Evolutionary conservation across 352 stramenopile species (phyloP).

Genomic region (Globisporangium spiculum): DNA sequence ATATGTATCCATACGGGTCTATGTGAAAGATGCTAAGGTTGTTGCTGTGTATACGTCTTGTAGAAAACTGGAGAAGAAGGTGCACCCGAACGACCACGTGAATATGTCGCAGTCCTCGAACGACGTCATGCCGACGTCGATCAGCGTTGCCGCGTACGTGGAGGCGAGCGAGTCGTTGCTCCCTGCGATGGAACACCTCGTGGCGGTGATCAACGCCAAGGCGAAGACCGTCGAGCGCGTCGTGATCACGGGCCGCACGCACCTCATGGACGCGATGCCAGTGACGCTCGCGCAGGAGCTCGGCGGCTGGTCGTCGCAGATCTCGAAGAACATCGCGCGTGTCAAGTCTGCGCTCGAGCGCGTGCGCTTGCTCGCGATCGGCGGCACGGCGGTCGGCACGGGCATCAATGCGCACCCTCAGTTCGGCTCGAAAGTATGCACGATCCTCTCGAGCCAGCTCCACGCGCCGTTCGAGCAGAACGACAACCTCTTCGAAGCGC

Average conservation of each 20-base stretch:
- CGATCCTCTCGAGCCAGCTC: conserved; percentile 34
- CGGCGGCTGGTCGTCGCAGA: conserved; percentile 46
- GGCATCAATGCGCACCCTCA: conserved; percentile 56
- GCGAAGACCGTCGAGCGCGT: conserved; percentile 34
- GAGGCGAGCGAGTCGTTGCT: conserved; percentile 61
- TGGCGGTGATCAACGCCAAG: conserved; percentile 36
- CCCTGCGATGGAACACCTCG: conserved; percentile 46
- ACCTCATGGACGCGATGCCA: conserved; percentile 78
- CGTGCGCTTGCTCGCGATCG: conserved; percentile 50
- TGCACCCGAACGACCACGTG: conserved; percentile 79
- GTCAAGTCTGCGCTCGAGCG: conserved; percentile 43
- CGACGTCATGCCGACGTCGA: conserved; percentile 58
- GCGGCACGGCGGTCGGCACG: conserved; percentile 59
- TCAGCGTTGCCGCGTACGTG: conserved; percentile 46
- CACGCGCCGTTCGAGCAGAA: conserved; percentile 42
- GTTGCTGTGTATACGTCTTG: conserved; percentile 42
- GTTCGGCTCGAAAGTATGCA: conserved; percentile 44
- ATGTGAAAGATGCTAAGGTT: not conserved
- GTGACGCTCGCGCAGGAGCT: conserved; percentile 52
- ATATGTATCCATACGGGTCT: not conserved
- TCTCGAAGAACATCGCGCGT: conserved; percentile 51
- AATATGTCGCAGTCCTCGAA: conserved; percentile 77
- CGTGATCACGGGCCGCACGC: conserved; percentile 58
- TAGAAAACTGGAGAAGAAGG: conserved; percentile 66
- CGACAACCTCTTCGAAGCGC: conserved; percentile 77